phyloP scores from a whole-genome alignment of 495 filamentous ascomycete species.

The Sporormia fimetaria region DNA sequence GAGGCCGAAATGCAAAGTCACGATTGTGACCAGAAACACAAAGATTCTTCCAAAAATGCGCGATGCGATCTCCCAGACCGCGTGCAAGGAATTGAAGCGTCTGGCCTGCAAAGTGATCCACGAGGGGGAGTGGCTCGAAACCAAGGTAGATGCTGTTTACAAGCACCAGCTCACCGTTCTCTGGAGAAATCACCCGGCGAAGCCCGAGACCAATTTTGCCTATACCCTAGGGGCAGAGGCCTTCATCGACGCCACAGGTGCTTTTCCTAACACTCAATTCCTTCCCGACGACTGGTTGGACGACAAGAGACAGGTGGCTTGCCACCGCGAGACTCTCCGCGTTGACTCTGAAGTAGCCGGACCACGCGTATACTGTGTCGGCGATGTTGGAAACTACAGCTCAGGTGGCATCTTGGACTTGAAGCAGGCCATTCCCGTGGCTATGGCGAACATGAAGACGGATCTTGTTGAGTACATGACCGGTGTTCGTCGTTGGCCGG shows the following conservation, averaged over 20 bases:
- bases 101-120: too few species aligned
- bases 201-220: too few species aligned
- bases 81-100: conserved; percentile 35
- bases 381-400: conserved; percentile 34
- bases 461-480: conserved; percentile 31
- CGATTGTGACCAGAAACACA: conserved; percentile 33
- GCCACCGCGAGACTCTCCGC: conserved; percentile 36
- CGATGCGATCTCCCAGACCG: conserved; percentile 30
- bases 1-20: conserved; percentile 34
- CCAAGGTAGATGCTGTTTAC: too few species aligned
- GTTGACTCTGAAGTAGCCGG: conserved; percentile 41
- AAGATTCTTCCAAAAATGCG: conserved; percentile 40
- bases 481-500: conserved; percentile 8
- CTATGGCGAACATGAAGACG: conserved; percentile 39
- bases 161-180: conserved; percentile 35
- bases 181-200: conserved; percentile 25
- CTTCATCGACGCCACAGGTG: conserved; percentile 42
- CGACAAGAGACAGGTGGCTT: conserved; percentile 33
- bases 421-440: conserved; percentile 34
- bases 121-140: too few species aligned
- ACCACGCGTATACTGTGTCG: conserved; percentile 38
- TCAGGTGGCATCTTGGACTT: conserved; percentile 36
- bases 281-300: conserved; percentile 32
- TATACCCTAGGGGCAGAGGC: conserved; percentile 37
- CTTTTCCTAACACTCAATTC: conserved; percentile 38